Conservation (phyloP, 2,329 filamentous ascomycete genomes). For the Aspergillus spinulosporus region DNA sequence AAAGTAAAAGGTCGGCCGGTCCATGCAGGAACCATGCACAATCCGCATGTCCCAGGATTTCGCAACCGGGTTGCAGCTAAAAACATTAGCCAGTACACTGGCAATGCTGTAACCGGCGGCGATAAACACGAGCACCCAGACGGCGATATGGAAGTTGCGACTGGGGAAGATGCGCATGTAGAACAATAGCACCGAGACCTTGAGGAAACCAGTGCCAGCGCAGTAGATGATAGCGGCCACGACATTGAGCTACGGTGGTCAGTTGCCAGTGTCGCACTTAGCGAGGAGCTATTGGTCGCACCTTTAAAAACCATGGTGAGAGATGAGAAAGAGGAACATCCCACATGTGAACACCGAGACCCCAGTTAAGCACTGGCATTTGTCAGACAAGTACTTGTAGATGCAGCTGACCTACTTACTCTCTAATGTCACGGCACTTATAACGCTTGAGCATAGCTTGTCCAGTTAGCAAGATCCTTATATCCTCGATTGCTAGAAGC, state of each 20-base stretch:
- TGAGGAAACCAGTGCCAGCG: constrained; percentile 32
- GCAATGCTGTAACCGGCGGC: constrained; percentile 30
- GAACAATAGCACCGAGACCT: constrained; percentile 34
- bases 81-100: constrained; percentile 30
- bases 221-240: constrained; percentile 33
- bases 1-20: constrained; percentile 33
- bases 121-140: constrained; percentile 28
- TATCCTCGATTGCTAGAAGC: constrained; percentile 6
- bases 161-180: constrained; percentile 34
- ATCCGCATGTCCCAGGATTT: constrained; percentile 30
- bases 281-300: constrained; percentile 4
- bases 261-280: background rate
- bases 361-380: constrained; percentile 29
- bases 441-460: constrained; percentile 25
- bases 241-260: constrained; percentile 26
- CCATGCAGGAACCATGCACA: constrained; percentile 25
- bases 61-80: constrained; percentile 29
- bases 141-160: constrained; percentile 25
- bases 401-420: constrained; percentile 21
- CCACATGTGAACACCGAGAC: constrained; percentile 33
- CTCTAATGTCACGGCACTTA: constrained; percentile 25
- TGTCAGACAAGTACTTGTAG: constrained; percentile 4
- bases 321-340: constrained; percentile 24
- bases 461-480: background rate
- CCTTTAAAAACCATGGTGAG: constrained; percentile 27